Base-by-base conservation (phyloP, 2,329 filamentous ascomycete genomes). In the Cercospora nicotianae region DNA sequence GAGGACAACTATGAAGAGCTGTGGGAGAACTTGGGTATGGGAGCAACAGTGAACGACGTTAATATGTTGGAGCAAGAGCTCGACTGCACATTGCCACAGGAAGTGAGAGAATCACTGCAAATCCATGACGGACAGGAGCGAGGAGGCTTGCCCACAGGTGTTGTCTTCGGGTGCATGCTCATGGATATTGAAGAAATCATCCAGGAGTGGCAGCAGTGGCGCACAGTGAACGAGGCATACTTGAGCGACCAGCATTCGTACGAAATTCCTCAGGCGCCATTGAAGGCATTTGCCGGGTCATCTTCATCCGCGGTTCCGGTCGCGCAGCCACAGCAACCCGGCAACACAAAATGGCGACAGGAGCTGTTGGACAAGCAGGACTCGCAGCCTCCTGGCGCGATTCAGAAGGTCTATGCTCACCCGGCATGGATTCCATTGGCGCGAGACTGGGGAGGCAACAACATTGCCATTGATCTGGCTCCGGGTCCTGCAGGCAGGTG, bases 391-490 rank as follows among this genome's bases (percentile, higher is more conserved):
- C 86, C 92, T 9, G 90, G 91, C 75, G 88, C 93, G 5, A 90
- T 98, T 36, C 94, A 96, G 78, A 96, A 94, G 79, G 91, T 91
- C 0, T 99, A 99, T 77, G 91, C 93, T 2, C 94, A 99, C 80
- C 90, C 93, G 1, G 91, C 90, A 63, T 99, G 95, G 95, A 97
- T 99, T 73, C 94, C 95, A 63, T 84, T 99, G 36, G 94, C 94
- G 67, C 91, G 95, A 74, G 95, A 99, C 80, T 99, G 95, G 95
- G 95, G 95, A 79, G 95, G 95, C 80, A 99, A 99, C 87, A 96
- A 97, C 83, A 85, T 99, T 76, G 94, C 94, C 18, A 88, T 97
- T 58, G 95, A 99, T 80, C 84, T 99, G 67, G 92, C 94, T 6
- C 95, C 95, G 23, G 95, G 95, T 2, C 92, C 94, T 9, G 87